Evolutionary conservation across 1,139 yeast genomes (phyloP).

Genomic region (Geotrichum reessii): DNA sequence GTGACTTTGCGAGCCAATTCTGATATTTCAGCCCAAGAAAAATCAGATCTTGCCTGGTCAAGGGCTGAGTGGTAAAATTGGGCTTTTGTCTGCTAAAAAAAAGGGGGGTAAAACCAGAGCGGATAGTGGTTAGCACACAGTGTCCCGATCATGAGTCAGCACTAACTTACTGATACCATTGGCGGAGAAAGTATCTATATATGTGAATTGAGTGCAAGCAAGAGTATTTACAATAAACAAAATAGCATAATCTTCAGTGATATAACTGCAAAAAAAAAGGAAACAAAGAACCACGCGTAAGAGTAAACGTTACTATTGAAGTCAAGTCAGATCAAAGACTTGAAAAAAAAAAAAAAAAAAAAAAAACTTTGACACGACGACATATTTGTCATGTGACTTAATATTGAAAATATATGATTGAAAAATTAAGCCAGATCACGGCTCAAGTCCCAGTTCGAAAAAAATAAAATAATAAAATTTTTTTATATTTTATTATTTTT

Average conservation of each 20-base stretch:
- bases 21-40: constrained; percentile 24
- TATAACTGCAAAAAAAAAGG: background rate
- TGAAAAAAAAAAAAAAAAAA: background rate
- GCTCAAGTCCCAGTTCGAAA: background rate
- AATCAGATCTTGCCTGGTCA: constrained; percentile 24
- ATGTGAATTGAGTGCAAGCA: background rate
- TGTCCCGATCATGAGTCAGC: background rate
- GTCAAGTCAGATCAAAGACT: background rate
- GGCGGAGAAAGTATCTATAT: background rate
- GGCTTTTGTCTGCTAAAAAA: constrained; percentile 6
- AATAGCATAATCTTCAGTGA: too few species aligned
- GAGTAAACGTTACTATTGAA: background rate
- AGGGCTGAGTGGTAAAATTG: constrained; percentile 20
- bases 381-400: constrained; percentile 1
- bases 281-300: background rate
- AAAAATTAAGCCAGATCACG: background rate
- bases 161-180: constrained; percentile 7
- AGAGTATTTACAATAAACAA: too few species aligned
- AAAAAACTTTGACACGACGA: background rate
- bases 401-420: too few species aligned
- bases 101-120: too few species aligned
- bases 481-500: background rate
- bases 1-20: constrained; percentile 25
- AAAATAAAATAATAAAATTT: background rate
- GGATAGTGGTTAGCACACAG: background rate